These are phyloP conservation scores for Rhodamnia rubescens DNA, from an alignment of 345 rosid genomes.

Conservation along the genomic window DNA sequence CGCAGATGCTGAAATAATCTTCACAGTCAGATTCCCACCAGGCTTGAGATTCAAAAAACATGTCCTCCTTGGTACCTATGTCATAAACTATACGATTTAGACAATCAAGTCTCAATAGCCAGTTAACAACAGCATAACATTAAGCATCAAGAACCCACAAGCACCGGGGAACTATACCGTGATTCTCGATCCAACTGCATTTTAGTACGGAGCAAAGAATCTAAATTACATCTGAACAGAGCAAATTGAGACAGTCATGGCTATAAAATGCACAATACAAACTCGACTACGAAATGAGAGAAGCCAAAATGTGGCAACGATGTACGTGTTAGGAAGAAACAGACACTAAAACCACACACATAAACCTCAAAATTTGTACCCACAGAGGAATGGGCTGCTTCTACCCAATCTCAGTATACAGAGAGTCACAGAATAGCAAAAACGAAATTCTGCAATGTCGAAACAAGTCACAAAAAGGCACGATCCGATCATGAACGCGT, in stretches of 20 bases:
- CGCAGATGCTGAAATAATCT: slow-evolving; percentile 48
- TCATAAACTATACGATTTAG: neutral
- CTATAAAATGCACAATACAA: neutral
- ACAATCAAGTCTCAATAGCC: neutral
- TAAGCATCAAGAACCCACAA: neutral
- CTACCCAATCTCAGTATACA: neutral
- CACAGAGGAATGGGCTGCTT: neutral
- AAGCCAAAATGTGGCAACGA: neutral
- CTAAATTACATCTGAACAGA: neutral
- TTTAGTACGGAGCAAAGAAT: neutral
- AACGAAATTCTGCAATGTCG: neutral
- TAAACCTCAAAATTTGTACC: neutral
- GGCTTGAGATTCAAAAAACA: slow-evolving; percentile 43
- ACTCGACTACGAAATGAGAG: neutral
- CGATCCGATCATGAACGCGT: neutral
- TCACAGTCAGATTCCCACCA: slow-evolving; percentile 61
- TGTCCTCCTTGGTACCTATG: slow-evolving; percentile 30
- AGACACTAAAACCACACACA: neutral
- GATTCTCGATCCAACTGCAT: neutral
- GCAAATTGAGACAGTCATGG: neutral
- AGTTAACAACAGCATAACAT: neutral
- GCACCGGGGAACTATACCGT: neutral
- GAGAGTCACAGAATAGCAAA: neutral
- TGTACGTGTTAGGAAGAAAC: neutral
- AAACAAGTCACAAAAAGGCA: neutral